These are phyloP conservation scores for Betula pendula DNA, from an alignment of 306 rosid genomes.

Conservation along the genomic window DNA sequence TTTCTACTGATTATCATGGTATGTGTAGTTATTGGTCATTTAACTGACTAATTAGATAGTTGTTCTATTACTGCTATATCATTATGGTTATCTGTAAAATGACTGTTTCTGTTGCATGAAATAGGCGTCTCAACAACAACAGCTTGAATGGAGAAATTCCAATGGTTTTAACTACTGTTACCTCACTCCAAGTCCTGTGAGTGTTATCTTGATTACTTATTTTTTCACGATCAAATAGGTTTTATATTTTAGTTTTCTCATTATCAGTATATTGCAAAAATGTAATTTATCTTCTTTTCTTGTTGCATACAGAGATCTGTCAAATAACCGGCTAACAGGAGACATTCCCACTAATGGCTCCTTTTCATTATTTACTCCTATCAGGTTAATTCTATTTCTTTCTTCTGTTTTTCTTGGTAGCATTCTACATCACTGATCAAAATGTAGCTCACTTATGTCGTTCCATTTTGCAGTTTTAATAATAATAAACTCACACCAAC, in stretches of 20 bases:
- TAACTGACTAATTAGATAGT: constrained; percentile 4
- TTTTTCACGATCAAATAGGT: constrained; percentile 15
- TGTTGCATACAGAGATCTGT: constrained; percentile 77
- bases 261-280: constrained; percentile 8
- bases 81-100: constrained; percentile 27
- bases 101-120: constrained; percentile 35
- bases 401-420: neutral
- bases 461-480: constrained; percentile 54
- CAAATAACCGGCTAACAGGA: constrained; percentile 66
- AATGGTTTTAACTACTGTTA: constrained; percentile 42
- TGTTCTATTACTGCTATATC: constrained; percentile 21
- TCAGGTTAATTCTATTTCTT: constrained; percentile 57
- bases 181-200: constrained; percentile 89
- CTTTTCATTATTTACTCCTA: constrained; percentile 80
- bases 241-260: constrained; percentile 13
- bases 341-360: constrained; percentile 72
- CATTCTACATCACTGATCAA: neutral
- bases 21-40: neutral
- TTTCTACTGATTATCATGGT: neutral
- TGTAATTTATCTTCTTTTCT: constrained; percentile 29
- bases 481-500: constrained; percentile 38
- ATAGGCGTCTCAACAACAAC: constrained; percentile 98
- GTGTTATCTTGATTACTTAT: constrained; percentile 34
- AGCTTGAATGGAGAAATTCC: constrained; percentile 74
- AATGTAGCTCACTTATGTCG: constrained; percentile 23